A percentile compares a stretch with the other conserved stretches of the same genome.
phyloP scores from a whole-genome alignment of 345 rosid species.

The Bruguiera parviflora region DNA sequence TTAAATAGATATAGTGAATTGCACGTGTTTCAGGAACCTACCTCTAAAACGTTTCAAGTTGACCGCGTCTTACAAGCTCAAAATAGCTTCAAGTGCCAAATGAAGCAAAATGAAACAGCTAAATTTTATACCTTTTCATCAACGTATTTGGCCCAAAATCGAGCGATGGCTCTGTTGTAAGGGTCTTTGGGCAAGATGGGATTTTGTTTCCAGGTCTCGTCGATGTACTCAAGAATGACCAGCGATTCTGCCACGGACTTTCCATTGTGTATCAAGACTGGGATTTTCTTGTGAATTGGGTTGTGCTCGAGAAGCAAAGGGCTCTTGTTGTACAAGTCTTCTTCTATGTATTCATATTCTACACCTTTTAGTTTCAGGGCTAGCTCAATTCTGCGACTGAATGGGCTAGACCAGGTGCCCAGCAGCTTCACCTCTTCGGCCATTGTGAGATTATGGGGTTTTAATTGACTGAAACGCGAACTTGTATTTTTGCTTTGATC shows the following conservation, averaged over 20 bases:
- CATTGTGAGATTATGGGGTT: neutral
- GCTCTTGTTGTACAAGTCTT: slow-evolving; percentile 18
- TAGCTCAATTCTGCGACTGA: slow-evolving; percentile 8
- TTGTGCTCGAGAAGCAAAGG: slow-evolving; percentile 7
- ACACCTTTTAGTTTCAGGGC: slow-evolving; percentile 15
- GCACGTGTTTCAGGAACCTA: too few relatives aligned
- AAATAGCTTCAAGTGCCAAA: too few relatives aligned
- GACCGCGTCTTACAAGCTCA: too few relatives aligned
- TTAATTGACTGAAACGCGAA: too few relatives aligned
- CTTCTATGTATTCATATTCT: slow-evolving; percentile 5
- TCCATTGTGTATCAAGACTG: slow-evolving; percentile 15
- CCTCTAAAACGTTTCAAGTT: too few relatives aligned
- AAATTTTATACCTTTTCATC: slow-evolving; percentile 11
- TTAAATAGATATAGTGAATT: too few relatives aligned
- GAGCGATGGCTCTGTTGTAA: slow-evolving; percentile 6
- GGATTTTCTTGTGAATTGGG: slow-evolving; percentile 12
- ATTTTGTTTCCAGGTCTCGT: slow-evolving; percentile 7
- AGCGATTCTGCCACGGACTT: slow-evolving; percentile 13
- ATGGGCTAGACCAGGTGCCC: slow-evolving; percentile 9
- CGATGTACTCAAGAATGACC: slow-evolving; percentile 16
- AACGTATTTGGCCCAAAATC: slow-evolving; percentile 17
- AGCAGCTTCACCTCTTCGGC: slow-evolving; percentile 10
- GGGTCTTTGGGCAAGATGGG: slow-evolving; percentile 10
- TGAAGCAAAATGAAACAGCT: neutral
- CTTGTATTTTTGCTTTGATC: too few relatives aligned